Percentiles rank a stretch among this genome's conserved stretches.
phyloP scores from a whole-genome alignment of 306 rosid genomes.

The Styphnolobium japonicum region DNA sequence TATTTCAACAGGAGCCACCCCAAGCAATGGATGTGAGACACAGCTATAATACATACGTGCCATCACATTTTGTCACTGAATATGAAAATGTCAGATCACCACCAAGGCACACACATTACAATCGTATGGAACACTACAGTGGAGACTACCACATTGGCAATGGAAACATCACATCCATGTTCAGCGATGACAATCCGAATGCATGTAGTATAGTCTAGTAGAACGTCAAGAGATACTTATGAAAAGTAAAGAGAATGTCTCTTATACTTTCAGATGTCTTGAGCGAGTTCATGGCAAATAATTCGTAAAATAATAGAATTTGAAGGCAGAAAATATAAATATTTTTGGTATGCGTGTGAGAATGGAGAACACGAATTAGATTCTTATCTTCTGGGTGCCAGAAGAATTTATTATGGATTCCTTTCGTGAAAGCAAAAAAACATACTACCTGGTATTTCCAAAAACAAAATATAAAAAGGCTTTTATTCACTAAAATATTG shows the following conservation, averaged over 20 bases:
- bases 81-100: constrained; percentile 60
- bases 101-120: constrained; percentile 40
- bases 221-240: background rate
- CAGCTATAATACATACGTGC: constrained; percentile 60
- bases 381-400: constrained; percentile 46
- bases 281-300: constrained; percentile 16
- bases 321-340: constrained; percentile 10
- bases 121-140: constrained; percentile 39
- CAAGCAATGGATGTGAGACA: constrained; percentile 50
- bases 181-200: constrained; percentile 93
- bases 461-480: constrained; percentile 25
- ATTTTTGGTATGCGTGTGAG: constrained; percentile 21
- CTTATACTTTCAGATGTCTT: constrained; percentile 10
- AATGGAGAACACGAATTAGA: constrained; percentile 38
- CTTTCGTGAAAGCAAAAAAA: constrained; percentile 17
- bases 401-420: constrained; percentile 41
- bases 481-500: background rate
- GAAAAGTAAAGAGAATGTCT: background rate
- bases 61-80: constrained; percentile 63
- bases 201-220: constrained; percentile 79
- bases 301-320: background rate
- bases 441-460: constrained; percentile 3
- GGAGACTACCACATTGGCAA: constrained; percentile 42
- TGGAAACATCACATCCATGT: constrained; percentile 63
- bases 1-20: constrained; percentile 22